These are phyloP conservation scores for Carex pumila DNA, from an alignment of 176 grass and related monocot genomes.

Conservation along the genomic window DNA sequence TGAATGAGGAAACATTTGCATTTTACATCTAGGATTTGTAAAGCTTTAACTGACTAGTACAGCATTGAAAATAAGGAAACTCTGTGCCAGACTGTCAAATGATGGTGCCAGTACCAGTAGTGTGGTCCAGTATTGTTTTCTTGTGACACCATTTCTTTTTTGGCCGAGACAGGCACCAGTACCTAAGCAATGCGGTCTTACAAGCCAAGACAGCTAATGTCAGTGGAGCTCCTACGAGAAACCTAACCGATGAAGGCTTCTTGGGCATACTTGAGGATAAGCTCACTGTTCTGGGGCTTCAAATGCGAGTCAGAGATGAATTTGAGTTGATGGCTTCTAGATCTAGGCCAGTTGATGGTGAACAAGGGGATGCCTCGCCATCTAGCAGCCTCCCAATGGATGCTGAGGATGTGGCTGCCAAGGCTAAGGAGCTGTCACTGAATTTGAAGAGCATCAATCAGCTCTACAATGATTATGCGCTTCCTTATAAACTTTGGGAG, in stretches of 20 bases:
- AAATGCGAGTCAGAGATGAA: conserved; percentile 89
- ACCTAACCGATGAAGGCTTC: conserved; percentile 67
- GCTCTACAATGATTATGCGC: conserved; percentile 83
- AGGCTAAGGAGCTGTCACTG: conserved; percentile 73
- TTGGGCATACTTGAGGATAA: conserved; percentile 95
- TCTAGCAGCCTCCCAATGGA: conserved; percentile 40
- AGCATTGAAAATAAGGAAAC: background rate
- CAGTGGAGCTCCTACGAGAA: conserved; percentile 37
- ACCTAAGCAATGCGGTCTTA: conserved; percentile 81
- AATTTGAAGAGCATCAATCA: conserved; percentile 96
- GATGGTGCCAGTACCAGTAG: background rate
- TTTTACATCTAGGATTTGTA: background rate
- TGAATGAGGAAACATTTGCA: background rate
- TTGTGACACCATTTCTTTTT: background rate
- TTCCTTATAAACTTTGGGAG: conserved; percentile 94
- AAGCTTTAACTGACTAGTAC: background rate
- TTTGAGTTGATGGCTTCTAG: conserved; percentile 52
- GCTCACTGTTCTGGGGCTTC: conserved; percentile 79
- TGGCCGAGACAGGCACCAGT: conserved; percentile 55
- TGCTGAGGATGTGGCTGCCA: conserved; percentile 49
- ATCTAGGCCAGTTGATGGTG: conserved; percentile 35
- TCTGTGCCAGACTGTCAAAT: background rate
- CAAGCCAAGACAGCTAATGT: conserved; percentile 80
- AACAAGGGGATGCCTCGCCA: conserved; percentile 39
- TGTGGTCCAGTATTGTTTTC: background rate